Evolutionary conservation across 371 early-diverging fungal species (phyloP), one percentile per base, ranked within the genome.

Genomic region (Dinochytrium kinnereticum): DNA sequence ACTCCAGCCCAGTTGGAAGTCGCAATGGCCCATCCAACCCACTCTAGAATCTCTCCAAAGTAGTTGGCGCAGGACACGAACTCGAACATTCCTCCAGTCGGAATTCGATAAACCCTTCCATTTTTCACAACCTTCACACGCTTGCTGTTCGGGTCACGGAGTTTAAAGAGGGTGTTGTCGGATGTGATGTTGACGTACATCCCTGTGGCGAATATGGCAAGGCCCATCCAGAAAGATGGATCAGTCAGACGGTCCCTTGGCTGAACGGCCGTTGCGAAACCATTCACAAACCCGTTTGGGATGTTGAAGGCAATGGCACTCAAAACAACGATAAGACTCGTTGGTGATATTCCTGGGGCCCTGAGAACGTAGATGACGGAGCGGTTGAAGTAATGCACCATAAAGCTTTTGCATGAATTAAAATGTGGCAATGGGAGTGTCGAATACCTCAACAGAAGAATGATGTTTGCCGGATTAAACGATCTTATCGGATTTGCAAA

Each of bases 1-100:
- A 19, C 26, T 13, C 68, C 77, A 7, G 76, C 78, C 33, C 21
- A 31, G 26, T 55, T 55, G 1, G 61, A 50, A 39, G 67, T 33
- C 1, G 76, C 80, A 38, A 83, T 69, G 15, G 83, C 77, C 69
- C 70, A 82, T 13, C 80, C 80, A 34, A 64, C 28, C 84, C 84
- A 83, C 37, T 80, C 81, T 13, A 83, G 34, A 33, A 77, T 72
- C 67, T 83, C 84, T 21, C 76, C 76, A 2, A 79, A 59, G 57
- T 83, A 83, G 51, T 77, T 71, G 2, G 84, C 74, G 36, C 70
- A 64, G 0, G 81, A 75, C 0, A 83, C 76, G 64, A 36, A 76
- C n/a, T 76, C 74, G 65, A 74, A 81, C 33, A 80, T 40, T 13
- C 61, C 64, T 7, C 78, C 78, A 5, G 30, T 17, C 13, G 84